Conservation (phyloP, 257 asterid genomes). For the Echium plantagineum region DNA sequence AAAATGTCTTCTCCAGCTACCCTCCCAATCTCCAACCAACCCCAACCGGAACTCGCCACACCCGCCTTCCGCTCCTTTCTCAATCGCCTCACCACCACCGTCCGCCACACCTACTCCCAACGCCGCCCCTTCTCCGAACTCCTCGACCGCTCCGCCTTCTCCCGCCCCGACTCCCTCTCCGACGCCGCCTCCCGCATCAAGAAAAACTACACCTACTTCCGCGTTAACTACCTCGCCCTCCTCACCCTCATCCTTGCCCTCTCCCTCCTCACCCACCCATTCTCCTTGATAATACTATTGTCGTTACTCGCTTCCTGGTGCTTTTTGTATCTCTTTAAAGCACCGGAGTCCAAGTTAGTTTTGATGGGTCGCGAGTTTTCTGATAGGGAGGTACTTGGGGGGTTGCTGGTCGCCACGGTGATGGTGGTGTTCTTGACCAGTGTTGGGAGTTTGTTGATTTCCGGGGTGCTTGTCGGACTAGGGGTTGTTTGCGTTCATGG, state of each 20-base stretch:
- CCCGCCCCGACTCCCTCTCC: conserved; percentile 74
- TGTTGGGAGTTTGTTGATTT: conserved; percentile 70
- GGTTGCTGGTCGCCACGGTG: conserved; percentile 46
- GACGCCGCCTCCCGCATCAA: conserved; percentile 82
- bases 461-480: conserved; percentile 60
- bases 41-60: conserved; percentile 33
- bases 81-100: conserved; percentile 47
- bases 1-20: no score
- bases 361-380: conserved; percentile 62
- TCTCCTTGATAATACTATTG: conserved; percentile 54
- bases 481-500: conserved; percentile 58
- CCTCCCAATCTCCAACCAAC: not conserved
- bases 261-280: conserved; percentile 73
- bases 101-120: conserved; percentile 61
- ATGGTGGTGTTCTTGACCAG: conserved; percentile 73
- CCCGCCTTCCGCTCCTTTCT: conserved; percentile 71
- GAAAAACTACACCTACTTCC: conserved; percentile 65
- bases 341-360: conserved; percentile 66
- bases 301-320: conserved; percentile 65
- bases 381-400: conserved; percentile 55
- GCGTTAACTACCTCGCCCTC: conserved; percentile 64
- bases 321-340: conserved; percentile 55
- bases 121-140: conserved; percentile 92
- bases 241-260: conserved; percentile 56
- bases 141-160: conserved; percentile 60